These are phyloP conservation scores for Yamadazyma phyllophila DNA, from an alignment of 805 yeast species.

Conservation along the genomic window DNA sequence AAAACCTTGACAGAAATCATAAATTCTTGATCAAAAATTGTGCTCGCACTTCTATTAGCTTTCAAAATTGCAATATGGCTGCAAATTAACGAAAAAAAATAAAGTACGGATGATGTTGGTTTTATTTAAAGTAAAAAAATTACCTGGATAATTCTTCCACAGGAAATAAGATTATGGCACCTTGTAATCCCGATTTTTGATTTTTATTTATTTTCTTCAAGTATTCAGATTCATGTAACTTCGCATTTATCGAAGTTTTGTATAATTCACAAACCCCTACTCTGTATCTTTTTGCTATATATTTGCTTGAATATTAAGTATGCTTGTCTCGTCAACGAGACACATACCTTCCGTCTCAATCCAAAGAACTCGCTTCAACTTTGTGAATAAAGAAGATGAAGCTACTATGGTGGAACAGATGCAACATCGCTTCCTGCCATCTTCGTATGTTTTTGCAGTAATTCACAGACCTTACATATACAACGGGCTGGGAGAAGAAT, in stretches of 20 bases:
- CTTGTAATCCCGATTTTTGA: not conserved
- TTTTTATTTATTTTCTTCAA: not conserved
- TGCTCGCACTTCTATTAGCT: not conserved
- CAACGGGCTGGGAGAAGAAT: not conserved
- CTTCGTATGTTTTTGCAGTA: not conserved
- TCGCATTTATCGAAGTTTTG: not conserved
- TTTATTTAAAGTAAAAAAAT: too few relatives aligned
- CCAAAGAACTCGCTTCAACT: not conserved
- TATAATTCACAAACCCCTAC: not conserved
- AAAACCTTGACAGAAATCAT: not conserved
- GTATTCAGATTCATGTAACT: not conserved
- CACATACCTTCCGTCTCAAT: not conserved
- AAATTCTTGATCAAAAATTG: conserved; percentile 9
- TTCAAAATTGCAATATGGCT: conserved; percentile 1
- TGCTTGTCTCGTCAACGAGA: not conserved
- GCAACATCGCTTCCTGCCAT: too few relatives aligned
- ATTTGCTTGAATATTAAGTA: not conserved
- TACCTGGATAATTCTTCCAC: too few relatives aligned
- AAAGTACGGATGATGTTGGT: not conserved
- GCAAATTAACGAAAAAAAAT: conserved; percentile 1
- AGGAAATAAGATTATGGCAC: too few relatives aligned
- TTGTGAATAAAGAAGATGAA: too few relatives aligned
- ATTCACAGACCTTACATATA: not conserved
- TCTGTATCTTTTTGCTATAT: not conserved
- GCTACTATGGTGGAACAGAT: too few relatives aligned